These are phyloP conservation scores for Rhizopus delemar DNA, from an alignment of 371 early-diverging fungal species.

Conservation along the genomic window DNA sequence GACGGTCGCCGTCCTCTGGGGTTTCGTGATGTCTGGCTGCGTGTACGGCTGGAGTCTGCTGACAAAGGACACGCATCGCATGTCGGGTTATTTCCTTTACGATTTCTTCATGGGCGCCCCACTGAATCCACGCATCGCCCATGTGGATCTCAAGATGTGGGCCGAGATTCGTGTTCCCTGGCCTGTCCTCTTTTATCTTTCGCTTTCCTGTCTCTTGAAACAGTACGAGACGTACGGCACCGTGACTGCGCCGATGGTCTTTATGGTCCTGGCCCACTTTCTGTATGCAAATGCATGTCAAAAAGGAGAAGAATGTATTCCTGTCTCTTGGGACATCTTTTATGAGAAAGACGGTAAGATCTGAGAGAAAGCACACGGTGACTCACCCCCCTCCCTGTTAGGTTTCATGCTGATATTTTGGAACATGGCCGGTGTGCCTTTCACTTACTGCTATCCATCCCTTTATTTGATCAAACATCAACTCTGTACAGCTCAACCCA, in stretches of 20 bases:
- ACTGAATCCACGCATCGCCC: constrained; percentile 76
- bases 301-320: constrained; percentile 79
- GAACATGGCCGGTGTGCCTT: constrained; percentile 65
- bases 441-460: constrained; percentile 61
- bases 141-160: constrained; percentile 84
- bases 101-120: constrained; percentile 78
- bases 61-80: constrained; percentile 51
- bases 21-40: constrained; percentile 50
- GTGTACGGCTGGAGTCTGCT: constrained; percentile 40
- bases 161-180: constrained; percentile 80
- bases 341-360: constrained; percentile 58
- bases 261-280: constrained; percentile 76
- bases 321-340: constrained; percentile 72
- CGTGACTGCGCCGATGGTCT: constrained; percentile 68
- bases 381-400: constrained; percentile 6
- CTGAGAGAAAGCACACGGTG: neutral
- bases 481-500: constrained; percentile 38
- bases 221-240: constrained; percentile 67
- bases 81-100: constrained; percentile 77
- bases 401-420: constrained; percentile 66
- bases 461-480: constrained; percentile 55
- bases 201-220: constrained; percentile 64
- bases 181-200: constrained; percentile 72
- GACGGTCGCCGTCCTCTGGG: constrained; percentile 59
- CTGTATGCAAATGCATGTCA: constrained; percentile 74